A percentile compares a stretch with the other conserved stretches of the same genome.
Evolutionary conservation across 306 rosid species (phyloP).

Genomic region (Quercus suber): DNA sequence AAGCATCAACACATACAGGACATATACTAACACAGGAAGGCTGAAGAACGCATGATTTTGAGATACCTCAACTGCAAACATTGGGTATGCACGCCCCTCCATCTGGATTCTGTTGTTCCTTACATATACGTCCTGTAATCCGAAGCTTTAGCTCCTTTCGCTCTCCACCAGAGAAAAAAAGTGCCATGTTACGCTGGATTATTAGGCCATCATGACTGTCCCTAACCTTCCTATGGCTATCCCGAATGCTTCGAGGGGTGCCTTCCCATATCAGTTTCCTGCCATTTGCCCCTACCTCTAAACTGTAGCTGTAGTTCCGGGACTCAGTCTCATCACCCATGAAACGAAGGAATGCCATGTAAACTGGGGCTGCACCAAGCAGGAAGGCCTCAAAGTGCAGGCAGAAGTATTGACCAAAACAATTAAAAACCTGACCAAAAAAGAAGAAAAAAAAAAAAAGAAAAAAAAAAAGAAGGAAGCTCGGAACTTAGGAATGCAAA

Average conservation of each 20-base stretch:
- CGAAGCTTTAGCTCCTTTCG: constrained; percentile 31
- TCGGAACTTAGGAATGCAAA: background rate
- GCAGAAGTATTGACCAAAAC: constrained; percentile 29
- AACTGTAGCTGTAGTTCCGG: constrained; percentile 28
- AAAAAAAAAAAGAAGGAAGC: background rate
- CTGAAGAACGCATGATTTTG: background rate
- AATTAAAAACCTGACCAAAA: constrained; percentile 18
- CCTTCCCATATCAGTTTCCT: constrained; percentile 33
- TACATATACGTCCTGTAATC: constrained; percentile 25
- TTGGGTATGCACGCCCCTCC: constrained; percentile 4
- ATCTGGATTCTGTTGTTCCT: constrained; percentile 13
- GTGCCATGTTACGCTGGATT: constrained; percentile 32
- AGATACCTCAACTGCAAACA: background rate
- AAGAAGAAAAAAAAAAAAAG: background rate
- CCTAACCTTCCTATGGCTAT: constrained; percentile 24
- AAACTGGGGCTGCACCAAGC: constrained; percentile 38
- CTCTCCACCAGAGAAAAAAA: constrained; percentile 32
- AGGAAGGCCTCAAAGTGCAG: constrained; percentile 46
- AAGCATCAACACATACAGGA: background rate
- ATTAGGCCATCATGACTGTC: constrained; percentile 32
- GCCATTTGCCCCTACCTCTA: constrained; percentile 34
- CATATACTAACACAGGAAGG: background rate
- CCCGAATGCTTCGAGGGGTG: constrained; percentile 29
- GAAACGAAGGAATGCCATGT: constrained; percentile 34
- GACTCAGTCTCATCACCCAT: constrained; percentile 31